Base-by-base conservation (phyloP, 495 filamentous ascomycete species). In the Xylaria flabelliformis region DNA sequence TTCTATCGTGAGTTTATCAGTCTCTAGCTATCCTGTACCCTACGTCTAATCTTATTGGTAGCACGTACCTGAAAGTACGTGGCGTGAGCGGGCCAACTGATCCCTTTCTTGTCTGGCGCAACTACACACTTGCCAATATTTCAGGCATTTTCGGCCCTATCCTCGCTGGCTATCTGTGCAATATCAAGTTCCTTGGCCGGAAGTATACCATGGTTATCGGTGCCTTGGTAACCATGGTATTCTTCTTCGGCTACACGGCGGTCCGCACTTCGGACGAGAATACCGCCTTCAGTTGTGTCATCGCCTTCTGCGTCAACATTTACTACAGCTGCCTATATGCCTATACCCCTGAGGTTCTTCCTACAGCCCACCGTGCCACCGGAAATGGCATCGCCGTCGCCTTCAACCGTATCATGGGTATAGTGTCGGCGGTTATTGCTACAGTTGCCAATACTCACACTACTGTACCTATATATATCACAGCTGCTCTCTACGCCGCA, bases 281-380 rank as follows among this genome's bases (percentile, higher is more conserved):
- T 59, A 74, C 91, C 1, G 91, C 84, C 0, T 91, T 93, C 74
- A 90, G 85, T 9, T 92, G 90, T 73, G 82, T 87, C 29, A 90
- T 93, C 76, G 87, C 81, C 21, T 92, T 92, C 78, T 90, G 85
- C 61, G 77, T 92, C 64, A 92, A 92, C 62, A 88, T 92, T 46
- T 93, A 92, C 78, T 93, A 92, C 73, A 90, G 89, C n/a, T 90
- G 86, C 0, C 82, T 93, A 19, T 94, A 93, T 71, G 91, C 91
- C 24, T 87, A 88, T 69, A 88, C 85, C 0, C 85, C 85, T 2
- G 85, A 87, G 68, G 88, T 90, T 6, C 79, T 93, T 3, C 90
- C 91, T 4, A 90, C 88, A 50, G 90, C 90, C 4, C 91, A 93
- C 77, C 83, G 91, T 19, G 90, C 89, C 2, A 92, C 91, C 2